phyloP scores from a whole-genome alignment of 441 rosid genomes.

The Erysimum cheiri region DNA sequence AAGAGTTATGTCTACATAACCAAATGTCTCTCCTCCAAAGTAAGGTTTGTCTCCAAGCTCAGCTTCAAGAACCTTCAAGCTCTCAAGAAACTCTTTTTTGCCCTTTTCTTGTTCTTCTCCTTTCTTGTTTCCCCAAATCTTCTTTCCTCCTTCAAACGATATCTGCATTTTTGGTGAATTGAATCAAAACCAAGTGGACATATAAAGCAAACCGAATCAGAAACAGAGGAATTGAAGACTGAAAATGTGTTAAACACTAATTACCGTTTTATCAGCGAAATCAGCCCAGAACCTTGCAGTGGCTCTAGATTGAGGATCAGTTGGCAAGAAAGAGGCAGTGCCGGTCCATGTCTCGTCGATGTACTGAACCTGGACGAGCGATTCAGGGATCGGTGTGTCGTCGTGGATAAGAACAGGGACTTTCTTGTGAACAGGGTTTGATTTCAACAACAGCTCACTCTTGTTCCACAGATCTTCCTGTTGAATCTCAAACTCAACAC shows the following conservation, averaged over 20 bases:
- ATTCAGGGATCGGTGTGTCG: slow-evolving; percentile 44
- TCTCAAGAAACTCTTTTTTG: slow-evolving; percentile 41
- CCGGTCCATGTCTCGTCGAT: slow-evolving; percentile 49
- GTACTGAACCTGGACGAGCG: slow-evolving; percentile 46
- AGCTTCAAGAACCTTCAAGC: slow-evolving; percentile 47
- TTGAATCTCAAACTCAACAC: slow-evolving; percentile 43
- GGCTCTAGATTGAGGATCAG: slow-evolving; percentile 49
- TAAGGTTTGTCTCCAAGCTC: slow-evolving; percentile 50
- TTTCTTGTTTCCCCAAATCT: slow-evolving; percentile 48
- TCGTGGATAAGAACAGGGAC: slow-evolving; percentile 53
- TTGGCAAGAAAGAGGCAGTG: slow-evolving; percentile 44
- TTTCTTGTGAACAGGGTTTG: slow-evolving; percentile 52
- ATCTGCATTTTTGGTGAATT: slow-evolving; percentile 27
- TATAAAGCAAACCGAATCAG: neutral
- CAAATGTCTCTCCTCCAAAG: slow-evolving; percentile 47
- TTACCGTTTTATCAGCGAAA: slow-evolving; percentile 50
- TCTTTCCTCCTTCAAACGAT: slow-evolving; percentile 42
- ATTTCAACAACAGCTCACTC: slow-evolving; percentile 45
- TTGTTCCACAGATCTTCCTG: slow-evolving; percentile 52
- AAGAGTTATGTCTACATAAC: slow-evolving; percentile 45
- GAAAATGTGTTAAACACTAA: neutral
- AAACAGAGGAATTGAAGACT: slow-evolving; percentile 8
- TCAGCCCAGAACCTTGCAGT: slow-evolving; percentile 49
- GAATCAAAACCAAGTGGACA: neutral
- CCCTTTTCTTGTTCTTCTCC: slow-evolving; percentile 48